Evolutionary conservation across 2,329 filamentous ascomycete species (phyloP), one percentile per base, ranked within the genome.

Genomic region (Penicillium sp.): DNA sequence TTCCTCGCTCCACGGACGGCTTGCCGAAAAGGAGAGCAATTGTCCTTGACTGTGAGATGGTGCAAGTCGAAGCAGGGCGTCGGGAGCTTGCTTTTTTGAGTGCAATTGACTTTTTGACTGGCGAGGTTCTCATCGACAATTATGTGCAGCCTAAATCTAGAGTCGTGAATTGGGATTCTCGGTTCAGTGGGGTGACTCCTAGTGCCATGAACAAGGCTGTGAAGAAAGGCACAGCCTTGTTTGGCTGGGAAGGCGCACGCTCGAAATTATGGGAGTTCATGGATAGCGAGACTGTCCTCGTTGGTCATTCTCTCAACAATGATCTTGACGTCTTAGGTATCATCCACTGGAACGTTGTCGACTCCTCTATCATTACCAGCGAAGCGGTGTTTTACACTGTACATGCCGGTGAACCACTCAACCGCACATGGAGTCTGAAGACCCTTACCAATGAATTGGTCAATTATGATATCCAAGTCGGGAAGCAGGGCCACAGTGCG

Each of bases 1-100:
- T 48, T 5, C 55, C 55, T 54, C 50, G 41, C 4, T 38, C 40
- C 2, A 31, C 50, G 0, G 42, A 25, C 29, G n/a, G 37, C n/a
- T 31, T 35, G 21, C 35, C 37, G 29, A 58, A 46, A 23, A 54
- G 52, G 50, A 33, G 35, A n/a, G 78, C 75, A 3, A 72, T 82
- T 2, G 75, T 71, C 0, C 62, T 82, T 8, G 80, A 82, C 60
- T 82, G 80, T 58, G 80, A 82, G 63, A 82, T 82, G 79, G 78
- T 78, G 6, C 69, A 66, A 15, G 65, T 78, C 1, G 54, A 40
- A 2, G 62, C 71, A 10, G 69, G 71, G 4, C 45, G 40, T 12
- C 25, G 60, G 40, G 73, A 73, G 58, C 60, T 75, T 4, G 75
- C 77, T n/a, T 72, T 70, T 12, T 51, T 81, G 10, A 74, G 69